Evolutionary conservation across 192 early-diverging fungal genomes (phyloP).

Genomic region (Globomyces pollinis-pini): DNA sequence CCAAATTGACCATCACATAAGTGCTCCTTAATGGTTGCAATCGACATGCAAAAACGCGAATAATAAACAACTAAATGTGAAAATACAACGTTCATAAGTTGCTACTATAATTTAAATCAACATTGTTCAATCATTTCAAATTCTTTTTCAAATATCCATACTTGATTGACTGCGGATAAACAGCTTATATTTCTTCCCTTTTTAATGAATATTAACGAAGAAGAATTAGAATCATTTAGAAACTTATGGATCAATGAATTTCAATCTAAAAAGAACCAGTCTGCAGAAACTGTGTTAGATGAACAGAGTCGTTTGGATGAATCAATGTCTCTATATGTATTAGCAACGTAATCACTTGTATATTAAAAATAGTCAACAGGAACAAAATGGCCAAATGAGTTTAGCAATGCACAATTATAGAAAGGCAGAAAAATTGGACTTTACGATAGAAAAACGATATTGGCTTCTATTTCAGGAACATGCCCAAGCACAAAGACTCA

Average conservation of each 20-base stretch:
- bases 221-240: constrained; percentile 2
- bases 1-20: no score
- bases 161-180: no score
- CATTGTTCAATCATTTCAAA: not conserved
- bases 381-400: not conserved
- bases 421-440: not conserved
- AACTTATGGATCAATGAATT: constrained; percentile 4
- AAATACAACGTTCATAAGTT: no score
- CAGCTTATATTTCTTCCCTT: no score
- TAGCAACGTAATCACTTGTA: not conserved
- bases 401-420: constrained; percentile 3
- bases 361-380: not conserved
- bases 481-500: not conserved
- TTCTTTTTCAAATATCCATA: not conserved
- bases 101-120: no score
- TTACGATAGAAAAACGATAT: not conserved
- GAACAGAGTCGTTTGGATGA: not conserved
- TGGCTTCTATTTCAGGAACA: not conserved
- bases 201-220: not conserved
- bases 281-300: not conserved
- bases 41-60: no score
- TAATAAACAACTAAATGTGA: no score
- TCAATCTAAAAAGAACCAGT: not conserved
- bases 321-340: not conserved
- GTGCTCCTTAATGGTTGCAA: no score